phyloP scores from a whole-genome alignment of 2,329 filamentous ascomycete genomes.

The Colletotrichum liriopes region DNA sequence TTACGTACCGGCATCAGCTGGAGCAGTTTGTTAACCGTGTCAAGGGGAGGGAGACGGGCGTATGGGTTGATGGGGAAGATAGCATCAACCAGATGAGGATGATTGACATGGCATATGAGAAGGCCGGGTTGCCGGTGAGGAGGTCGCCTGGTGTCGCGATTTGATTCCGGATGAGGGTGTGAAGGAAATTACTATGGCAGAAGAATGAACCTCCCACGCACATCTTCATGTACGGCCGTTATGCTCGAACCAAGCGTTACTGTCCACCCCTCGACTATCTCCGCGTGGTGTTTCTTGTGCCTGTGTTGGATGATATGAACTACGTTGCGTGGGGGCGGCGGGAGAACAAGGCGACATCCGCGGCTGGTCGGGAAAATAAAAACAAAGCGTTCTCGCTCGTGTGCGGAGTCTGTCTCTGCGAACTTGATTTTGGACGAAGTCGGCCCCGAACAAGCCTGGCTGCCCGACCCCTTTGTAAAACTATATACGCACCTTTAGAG shows the following conservation, averaged over 20 bases:
- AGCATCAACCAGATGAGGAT: conserved; percentile 61
- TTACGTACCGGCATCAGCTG: conserved; percentile 62
- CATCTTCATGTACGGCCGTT: neutral
- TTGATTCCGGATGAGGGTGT: neutral
- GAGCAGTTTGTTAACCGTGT: conserved; percentile 65
- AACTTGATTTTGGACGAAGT: neutral
- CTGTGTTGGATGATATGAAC: neutral
- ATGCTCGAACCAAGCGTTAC: neutral
- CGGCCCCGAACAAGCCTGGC: neutral
- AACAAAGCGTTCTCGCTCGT: neutral
- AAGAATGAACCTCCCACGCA: no score
- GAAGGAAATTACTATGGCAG: neutral
- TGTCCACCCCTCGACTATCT: neutral
- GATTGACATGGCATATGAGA: conserved; percentile 63
- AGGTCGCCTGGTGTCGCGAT: conserved; percentile 41
- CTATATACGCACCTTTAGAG: neutral
- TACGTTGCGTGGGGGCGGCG: neutral
- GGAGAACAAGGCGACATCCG: no score
- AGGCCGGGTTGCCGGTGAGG: conserved; percentile 45
- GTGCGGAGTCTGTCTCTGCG: neutral
- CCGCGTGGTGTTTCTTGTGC: neutral
- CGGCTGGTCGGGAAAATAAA: neutral
- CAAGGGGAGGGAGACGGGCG: conserved; percentile 54
- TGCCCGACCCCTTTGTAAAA: neutral
- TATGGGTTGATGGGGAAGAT: conserved; percentile 60